These are phyloP conservation scores for Penstemon barbatus DNA, from an alignment of 257 asterid species.

Conservation along the genomic window DNA sequence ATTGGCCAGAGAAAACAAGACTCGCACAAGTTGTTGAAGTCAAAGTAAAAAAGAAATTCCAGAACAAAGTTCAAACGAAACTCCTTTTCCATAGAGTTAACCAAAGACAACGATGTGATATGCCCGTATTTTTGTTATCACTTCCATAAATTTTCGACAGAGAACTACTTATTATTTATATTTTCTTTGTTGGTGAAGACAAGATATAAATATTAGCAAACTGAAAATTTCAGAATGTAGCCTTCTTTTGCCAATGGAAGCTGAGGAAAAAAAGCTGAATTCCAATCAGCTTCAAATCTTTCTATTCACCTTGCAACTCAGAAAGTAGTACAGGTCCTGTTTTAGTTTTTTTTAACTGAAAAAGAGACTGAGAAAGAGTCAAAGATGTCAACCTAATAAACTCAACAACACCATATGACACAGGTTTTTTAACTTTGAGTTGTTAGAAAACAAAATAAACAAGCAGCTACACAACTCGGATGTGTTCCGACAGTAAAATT, in stretches of 20 bases:
- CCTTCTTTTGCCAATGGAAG: neutral
- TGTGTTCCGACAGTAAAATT: neutral
- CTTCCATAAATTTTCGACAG: neutral
- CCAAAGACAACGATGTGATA: slow-evolving; percentile 5
- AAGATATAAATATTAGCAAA: neutral
- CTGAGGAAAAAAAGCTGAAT: slow-evolving; percentile 6
- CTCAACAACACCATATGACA: slow-evolving; percentile 1
- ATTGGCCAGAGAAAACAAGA: slow-evolving; percentile 2
- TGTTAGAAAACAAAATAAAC: slow-evolving; percentile 1
- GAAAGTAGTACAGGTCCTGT: neutral
- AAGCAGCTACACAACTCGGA: neutral
- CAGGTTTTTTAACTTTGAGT: slow-evolving; percentile 12
- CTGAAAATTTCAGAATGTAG: neutral
- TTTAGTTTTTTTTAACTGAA: neutral
- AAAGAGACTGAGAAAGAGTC: slow-evolving; percentile 7
- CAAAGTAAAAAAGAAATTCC: slow-evolving; percentile 11
- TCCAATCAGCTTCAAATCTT: neutral
- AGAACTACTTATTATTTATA: neutral
- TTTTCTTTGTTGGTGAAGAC: slow-evolving; percentile 2
- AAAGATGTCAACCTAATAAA: neutral
- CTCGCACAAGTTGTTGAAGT: neutral
- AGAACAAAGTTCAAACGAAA: neutral
- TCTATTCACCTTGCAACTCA: slow-evolving; percentile 1
- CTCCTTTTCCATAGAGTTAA: neutral
- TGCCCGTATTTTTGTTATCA: neutral